Base-by-base conservation (phyloP, 192 early-diverging fungal genomes). In the Gamsiella multidivaricata region DNA sequence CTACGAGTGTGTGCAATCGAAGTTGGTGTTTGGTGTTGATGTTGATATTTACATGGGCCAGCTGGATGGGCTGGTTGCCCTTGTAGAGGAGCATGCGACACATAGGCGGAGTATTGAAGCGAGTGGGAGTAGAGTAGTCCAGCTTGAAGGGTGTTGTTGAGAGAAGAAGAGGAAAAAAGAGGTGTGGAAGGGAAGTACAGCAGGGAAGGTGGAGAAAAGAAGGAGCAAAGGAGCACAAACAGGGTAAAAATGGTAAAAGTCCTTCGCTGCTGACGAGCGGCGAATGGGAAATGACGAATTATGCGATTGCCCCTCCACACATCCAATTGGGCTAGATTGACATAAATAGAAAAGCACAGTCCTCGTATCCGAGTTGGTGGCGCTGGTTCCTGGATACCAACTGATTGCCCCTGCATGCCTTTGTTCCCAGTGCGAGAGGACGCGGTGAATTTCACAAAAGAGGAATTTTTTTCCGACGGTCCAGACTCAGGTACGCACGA, bases 1-100 rank as follows among this genome's bases (percentile, higher is more conserved):
- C n/a, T n/a, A n/a, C n/a, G n/a, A n/a, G n/a, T n/a, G n/a, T n/a
- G n/a, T n/a, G 11, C 33, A 10, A 54, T 23, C 6, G 2, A 20
- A 5, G 33, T 42, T 41, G 8, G 7, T 41, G 39, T 41, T 41
- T 7, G 39, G 39, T 41, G 39, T 7, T 9, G 42, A 26, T 18
- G 15, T 29, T 36, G 3, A 26, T 6, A 51, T 53, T 55, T 86
- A 88, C 86, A 72, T 93, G 85, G 20, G 90, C 90, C 47, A 93
- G 83, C 42, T 91, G 85, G 32, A 92, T 90, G 42, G 90, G 88
- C 74, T 82, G 81, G 63, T 91, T 91, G 80, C 91, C 91, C 79
- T 94, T 94, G 87, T 91, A 94, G 15, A 92, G 69, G 15, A 92
- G 80, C 70, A 92, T 87, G 29, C 91, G 87, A 71, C 90, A 93